phyloP scores from a whole-genome alignment of 1,284 basidiomycete species.

The Phylloboletellus chloephorus region DNA sequence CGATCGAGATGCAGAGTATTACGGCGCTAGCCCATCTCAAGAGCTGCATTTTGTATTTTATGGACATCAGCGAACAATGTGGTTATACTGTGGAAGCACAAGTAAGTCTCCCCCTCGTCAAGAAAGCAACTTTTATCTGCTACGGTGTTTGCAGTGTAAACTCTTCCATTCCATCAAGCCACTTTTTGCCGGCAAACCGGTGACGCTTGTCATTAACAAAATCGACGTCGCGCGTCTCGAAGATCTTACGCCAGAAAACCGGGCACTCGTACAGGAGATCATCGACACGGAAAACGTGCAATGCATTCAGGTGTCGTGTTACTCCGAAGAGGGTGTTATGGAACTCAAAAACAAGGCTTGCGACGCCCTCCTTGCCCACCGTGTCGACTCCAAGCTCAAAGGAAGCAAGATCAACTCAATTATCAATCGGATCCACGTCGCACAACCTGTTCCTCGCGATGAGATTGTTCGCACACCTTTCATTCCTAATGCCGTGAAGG shows the following conservation, averaged over 20 bases:
- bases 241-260: slow-evolving; percentile 72
- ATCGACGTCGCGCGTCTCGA: slow-evolving; percentile 84
- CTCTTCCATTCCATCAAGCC: slow-evolving; percentile 98
- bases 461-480: slow-evolving; percentile 79
- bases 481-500: slow-evolving; percentile 78
- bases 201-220: slow-evolving; percentile 92
- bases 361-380: slow-evolving; percentile 86
- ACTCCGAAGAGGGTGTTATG: slow-evolving; percentile 95
- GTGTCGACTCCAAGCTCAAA: slow-evolving; percentile 89
- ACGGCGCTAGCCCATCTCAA: slow-evolving; percentile 93
- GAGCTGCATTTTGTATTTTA: slow-evolving; percentile 90
- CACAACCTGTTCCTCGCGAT: slow-evolving; percentile 82
- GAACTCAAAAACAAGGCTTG: slow-evolving; percentile 89
- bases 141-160: slow-evolving; percentile 64
- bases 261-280: slow-evolving; percentile 81
- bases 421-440: slow-evolving; percentile 91
- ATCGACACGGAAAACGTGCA: slow-evolving; percentile 67
- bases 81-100: slow-evolving; percentile 93
- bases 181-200: slow-evolving; percentile 88
- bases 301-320: slow-evolving; percentile 81
- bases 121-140: background rate
- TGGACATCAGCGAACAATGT: slow-evolving; percentile 96
- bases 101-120: slow-evolving; percentile 39
- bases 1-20: slow-evolving; percentile 98
- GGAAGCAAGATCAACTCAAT: slow-evolving; percentile 90